Base-by-base conservation (phyloP, 768 basidiomycete species). In the Termitomyces sp. region DNA sequence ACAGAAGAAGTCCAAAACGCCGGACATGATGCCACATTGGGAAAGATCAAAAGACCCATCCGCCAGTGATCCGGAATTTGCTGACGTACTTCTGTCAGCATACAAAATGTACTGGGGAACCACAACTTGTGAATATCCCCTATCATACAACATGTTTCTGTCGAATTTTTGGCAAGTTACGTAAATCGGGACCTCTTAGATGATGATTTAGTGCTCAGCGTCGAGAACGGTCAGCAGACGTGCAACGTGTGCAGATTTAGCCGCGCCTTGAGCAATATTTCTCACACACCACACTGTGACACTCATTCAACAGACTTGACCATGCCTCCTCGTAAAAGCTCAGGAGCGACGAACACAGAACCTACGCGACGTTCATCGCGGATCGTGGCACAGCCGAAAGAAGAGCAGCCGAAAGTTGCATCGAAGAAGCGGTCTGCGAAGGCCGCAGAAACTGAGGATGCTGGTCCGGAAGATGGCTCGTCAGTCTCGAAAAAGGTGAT, bases 281-380 rank as follows among this genome's bases (percentile, higher is more conserved):
- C 56, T 61, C 59, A 51, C 61, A 60, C 64, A 58, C 57, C 56
- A 49, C n/a, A n/a, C n/a, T n/a, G n/a, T n/a, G n/a, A n/a, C n/a
- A 34, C 31, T 45, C 45, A 53, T n/a, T 52, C 58, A 45, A 63
- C 64, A 61, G 64, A 65, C 59, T 53, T 60, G 55, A 68, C 51
- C 53, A 72, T 72, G 70, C 63, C 72, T 58, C 73, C 76, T 58
- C 70, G 73, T 44, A 76, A 77, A 65, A 62, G 65, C 39, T 65
- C 76, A 56, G 70, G 71, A 6, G 57, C 67, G 45, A 59, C 70
- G 58, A 70, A 70, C 50, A 61, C 72, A 36, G 72, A 73, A 45
- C 75, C 79, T 45, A 79, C 81, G 9, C 75, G 85, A 60, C 76
- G 86, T 57, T 88, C 86, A 4, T 76, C 78, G 16, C 73, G 86